Percentiles rank a stretch among this genome's conserved stretches.
These are phyloP conservation scores for Penicillium ucsense DNA, from an alignment of 495 filamentous ascomycete species.

Conservation along the genomic window DNA sequence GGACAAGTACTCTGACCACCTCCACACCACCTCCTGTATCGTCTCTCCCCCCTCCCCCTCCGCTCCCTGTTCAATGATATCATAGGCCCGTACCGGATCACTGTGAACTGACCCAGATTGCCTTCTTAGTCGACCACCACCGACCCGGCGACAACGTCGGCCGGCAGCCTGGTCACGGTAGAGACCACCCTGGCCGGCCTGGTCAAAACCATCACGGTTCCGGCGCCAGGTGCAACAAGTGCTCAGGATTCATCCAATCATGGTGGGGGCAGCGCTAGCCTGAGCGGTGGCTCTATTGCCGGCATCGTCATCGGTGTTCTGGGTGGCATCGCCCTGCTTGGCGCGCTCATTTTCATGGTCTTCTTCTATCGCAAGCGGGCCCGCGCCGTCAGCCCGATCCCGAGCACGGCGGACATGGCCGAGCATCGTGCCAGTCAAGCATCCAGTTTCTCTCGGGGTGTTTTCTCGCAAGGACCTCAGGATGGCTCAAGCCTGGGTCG, in stretches of 20 bases:
- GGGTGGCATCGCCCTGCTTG: conserved; percentile 32
- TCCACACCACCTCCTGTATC: background rate
- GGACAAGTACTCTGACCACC: conserved; percentile 3
- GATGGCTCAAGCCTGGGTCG: conserved; percentile 15
- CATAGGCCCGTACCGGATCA: background rate
- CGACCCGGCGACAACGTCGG: conserved; percentile 26
- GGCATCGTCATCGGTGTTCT: conserved; percentile 43
- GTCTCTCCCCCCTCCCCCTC: too few relatives aligned
- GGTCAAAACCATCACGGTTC: conserved; percentile 43
- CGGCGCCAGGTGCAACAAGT: conserved; percentile 27
- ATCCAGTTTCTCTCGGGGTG: conserved; percentile 33
- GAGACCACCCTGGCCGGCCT: conserved; percentile 37
- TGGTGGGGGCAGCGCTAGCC: conserved; percentile 8
- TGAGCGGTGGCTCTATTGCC: conserved; percentile 32
- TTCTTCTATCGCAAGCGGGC: conserved; percentile 34
- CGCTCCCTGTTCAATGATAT: too few relatives aligned
- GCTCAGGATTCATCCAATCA: conserved; percentile 4
- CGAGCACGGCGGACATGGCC: conserved; percentile 25
- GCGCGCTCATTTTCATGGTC: conserved; percentile 31
- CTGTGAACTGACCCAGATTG: conserved; percentile 10
- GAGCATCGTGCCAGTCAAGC: conserved; percentile 36
- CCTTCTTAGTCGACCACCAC: conserved; percentile 8
- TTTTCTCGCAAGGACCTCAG: conserved; percentile 34
- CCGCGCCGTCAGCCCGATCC: conserved; percentile 21
- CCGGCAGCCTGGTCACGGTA: conserved; percentile 20